Evolutionary conservation across 225 moss, liverwort and hornwort genomes (phyloP).

Genomic region (Climacium dendroides): DNA sequence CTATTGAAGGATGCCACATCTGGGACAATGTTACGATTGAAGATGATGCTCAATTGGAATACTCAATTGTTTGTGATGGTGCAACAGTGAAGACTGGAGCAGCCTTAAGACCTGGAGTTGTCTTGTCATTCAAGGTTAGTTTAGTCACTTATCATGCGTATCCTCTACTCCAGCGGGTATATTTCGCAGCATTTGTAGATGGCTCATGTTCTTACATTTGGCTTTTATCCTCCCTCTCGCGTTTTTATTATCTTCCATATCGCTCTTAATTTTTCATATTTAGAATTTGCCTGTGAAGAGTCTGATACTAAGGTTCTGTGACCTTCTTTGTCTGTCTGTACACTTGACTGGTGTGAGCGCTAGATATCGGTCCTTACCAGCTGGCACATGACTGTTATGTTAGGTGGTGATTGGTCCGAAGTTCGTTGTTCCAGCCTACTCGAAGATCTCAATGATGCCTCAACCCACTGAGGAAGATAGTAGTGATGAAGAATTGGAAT

Average conservation of each 20-base stretch:
- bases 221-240: not conserved
- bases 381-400: not conserved
- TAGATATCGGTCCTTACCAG: not conserved
- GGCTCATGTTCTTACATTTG: not conserved
- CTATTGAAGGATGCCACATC: conserved; percentile 83
- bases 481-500: conserved; percentile 96
- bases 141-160: not conserved
- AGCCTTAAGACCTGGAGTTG: conserved; percentile 71
- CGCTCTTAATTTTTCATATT: not conserved
- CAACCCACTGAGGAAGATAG: conserved; percentile 86
- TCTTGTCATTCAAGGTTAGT: conserved; percentile 82
- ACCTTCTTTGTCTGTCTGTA: not conserved
- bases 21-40: conserved; percentile 90
- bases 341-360: not conserved
- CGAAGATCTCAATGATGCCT: conserved; percentile 75
- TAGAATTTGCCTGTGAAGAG: not conserved
- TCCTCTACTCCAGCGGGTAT: not conserved
- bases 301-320: not conserved
- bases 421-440: conserved; percentile 73
- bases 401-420: conserved; percentile 90
- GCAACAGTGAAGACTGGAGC: conserved; percentile 60
- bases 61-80: conserved; percentile 79
- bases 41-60: conserved; percentile 60
- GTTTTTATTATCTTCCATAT: not conserved
- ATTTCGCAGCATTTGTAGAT: not conserved